Evolutionary conservation across 176 grass and related monocot genomes (phyloP).

Genomic region (Oryza glaberrima): DNA sequence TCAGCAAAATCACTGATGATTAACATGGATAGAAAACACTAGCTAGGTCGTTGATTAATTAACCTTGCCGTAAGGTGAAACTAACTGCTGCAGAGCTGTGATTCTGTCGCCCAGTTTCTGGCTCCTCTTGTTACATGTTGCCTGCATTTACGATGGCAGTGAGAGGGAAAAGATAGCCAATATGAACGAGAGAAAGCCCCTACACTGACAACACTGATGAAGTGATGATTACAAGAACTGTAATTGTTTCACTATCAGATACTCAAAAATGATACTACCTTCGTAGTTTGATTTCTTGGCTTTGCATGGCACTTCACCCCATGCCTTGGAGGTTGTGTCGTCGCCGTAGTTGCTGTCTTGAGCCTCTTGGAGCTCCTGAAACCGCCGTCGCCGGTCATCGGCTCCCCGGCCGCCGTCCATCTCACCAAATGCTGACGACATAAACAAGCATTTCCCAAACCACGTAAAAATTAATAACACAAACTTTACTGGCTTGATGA

Average conservation of each 20-base stretch:
- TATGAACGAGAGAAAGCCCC: neutral
- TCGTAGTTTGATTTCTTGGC: conserved; percentile 35
- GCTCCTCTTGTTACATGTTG: conserved; percentile 63
- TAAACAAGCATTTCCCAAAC: neutral
- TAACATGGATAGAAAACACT: neutral
- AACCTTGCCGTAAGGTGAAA: conserved; percentile 85
- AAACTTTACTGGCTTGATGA: neutral
- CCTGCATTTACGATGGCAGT: conserved; percentile 25
- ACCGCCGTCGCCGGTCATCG: neutral
- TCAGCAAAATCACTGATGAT: neutral
- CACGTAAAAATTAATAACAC: neutral
- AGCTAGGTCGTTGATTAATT: neutral
- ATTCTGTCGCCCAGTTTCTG: conserved; percentile 78
- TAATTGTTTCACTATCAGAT: neutral
- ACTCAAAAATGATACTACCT: conserved; percentile 46
- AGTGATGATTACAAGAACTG: neutral
- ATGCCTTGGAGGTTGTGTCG: conserved; percentile 31
- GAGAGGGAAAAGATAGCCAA: no score
- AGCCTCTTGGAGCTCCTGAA: conserved; percentile 44
- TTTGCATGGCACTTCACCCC: conserved; percentile 27
- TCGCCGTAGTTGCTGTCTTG: conserved; percentile 31
- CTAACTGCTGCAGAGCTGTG: conserved; percentile 76
- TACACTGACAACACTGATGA: neutral
- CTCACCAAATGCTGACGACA: conserved; percentile 52
- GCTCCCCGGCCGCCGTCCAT: conserved; percentile 40